Percentiles rank a stretch among this genome's conserved stretches.
Conservation (phyloP, 192 early-diverging fungal species). For the Linnemannia elongata region DNA sequence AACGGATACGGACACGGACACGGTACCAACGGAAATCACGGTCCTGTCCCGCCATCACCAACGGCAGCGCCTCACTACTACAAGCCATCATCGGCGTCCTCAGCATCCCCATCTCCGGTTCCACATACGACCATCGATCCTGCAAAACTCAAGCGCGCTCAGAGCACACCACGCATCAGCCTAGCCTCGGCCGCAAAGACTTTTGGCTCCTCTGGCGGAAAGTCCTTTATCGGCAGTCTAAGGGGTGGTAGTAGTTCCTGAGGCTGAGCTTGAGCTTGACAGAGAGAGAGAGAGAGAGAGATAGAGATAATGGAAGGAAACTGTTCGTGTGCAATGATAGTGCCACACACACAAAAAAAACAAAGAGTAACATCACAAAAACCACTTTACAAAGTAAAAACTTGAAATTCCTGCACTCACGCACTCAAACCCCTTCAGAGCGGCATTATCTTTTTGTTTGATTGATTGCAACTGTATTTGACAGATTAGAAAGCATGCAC, state of each 20-base stretch:
- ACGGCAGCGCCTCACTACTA: not conserved
- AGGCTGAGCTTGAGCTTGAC: not conserved
- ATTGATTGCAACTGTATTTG: not conserved
- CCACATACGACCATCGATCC: constrained; percentile 50
- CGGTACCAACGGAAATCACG: not conserved
- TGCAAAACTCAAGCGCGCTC: constrained; percentile 48
- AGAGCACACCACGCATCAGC: constrained; percentile 46
- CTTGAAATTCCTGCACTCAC: no score
- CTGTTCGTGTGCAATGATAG: no score
- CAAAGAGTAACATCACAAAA: no score
- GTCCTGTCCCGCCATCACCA: not conserved
- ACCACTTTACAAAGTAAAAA: no score
- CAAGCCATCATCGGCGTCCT: not conserved
- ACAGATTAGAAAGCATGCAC: not conserved
- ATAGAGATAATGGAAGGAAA: no score
- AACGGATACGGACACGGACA: not conserved
- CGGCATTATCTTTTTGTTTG: not conserved
- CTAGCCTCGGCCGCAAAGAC: constrained; percentile 49
- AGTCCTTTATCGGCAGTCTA: constrained; percentile 50
- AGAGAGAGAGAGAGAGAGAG: no score
- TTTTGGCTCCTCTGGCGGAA: constrained; percentile 42
- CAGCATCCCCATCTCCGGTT: constrained; percentile 11
- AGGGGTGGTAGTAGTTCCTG: constrained; percentile 32
- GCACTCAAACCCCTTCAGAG: no score
- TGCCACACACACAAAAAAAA: no score